These are phyloP conservation scores for Chlorella sp. DNA, from an alignment of 139 green algal species.

Conservation along the genomic window DNA sequence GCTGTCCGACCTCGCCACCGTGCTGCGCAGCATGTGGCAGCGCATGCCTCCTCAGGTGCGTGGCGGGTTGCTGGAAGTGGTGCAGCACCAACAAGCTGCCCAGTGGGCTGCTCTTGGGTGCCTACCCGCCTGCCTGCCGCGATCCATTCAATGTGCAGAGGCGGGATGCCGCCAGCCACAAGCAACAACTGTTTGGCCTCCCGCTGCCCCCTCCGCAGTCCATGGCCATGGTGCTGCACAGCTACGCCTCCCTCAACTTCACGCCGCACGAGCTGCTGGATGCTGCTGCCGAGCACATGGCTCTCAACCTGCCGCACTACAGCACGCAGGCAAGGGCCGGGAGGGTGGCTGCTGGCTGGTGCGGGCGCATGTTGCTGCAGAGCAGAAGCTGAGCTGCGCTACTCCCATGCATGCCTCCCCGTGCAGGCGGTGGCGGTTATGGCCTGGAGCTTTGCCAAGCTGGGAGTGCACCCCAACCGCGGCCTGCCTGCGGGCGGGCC, in stretches of 20 bases:
- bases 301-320: not conserved
- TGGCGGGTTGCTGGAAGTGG: too few species aligned
- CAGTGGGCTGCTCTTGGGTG: too few species aligned
- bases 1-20: constrained; percentile 19
- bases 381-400: too few species aligned
- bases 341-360: too few species aligned
- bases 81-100: too few species aligned
- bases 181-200: too few species aligned
- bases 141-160: too few species aligned
- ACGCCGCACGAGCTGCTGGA: constrained; percentile 43
- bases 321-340: too few species aligned
- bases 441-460: constrained; percentile 51
- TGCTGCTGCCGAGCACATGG: constrained; percentile 35
- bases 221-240: constrained; percentile 28
- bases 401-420: too few species aligned
- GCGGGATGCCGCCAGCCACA: too few species aligned
- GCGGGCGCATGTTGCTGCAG: too few species aligned
- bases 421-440: constrained; percentile 48
- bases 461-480: constrained; percentile 37
- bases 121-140: too few species aligned
- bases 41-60: constrained; percentile 4
- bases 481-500: constrained; percentile 24
- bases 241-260: constrained; percentile 10
- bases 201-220: constrained; percentile 4
- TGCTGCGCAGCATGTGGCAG: constrained; percentile 25